phyloP scores from a whole-genome alignment of 1,284 basidiomycete species.

The Pascua guehoae region DNA sequence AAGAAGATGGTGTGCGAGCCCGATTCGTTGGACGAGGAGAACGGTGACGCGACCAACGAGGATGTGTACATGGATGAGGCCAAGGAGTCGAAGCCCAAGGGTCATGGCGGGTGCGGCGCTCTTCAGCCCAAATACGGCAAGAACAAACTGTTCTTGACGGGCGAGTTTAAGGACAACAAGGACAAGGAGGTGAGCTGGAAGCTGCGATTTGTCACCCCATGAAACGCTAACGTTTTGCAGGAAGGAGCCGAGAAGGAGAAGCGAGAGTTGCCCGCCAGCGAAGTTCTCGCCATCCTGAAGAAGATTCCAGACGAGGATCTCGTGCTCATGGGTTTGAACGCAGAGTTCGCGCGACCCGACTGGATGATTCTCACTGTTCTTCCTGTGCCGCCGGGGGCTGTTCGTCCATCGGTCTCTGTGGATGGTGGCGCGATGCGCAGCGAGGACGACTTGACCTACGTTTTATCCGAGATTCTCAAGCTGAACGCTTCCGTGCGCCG shows the following conservation, averaged over 20 bases:
- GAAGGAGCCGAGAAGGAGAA: constrained; percentile 88
- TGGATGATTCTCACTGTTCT: constrained; percentile 99
- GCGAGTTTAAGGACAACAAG: constrained; percentile 91
- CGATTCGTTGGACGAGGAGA: constrained; percentile 60
- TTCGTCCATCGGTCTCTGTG: constrained; percentile 93
- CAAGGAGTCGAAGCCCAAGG: constrained; percentile 39
- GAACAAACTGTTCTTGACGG: constrained; percentile 91
- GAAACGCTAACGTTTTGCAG: constrained; percentile 25
- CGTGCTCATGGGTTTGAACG: constrained; percentile 86
- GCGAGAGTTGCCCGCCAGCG: constrained; percentile 77
- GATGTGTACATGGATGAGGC: constrained; percentile 53
- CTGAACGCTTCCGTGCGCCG: constrained; percentile 86
- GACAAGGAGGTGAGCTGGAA: constrained; percentile 62
- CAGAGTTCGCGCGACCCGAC: constrained; percentile 93
- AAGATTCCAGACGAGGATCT: constrained; percentile 90
- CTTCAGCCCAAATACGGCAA: constrained; percentile 86
- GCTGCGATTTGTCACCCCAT: constrained; percentile 43
- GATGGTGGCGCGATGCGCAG: constrained; percentile 94
- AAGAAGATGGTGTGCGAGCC: constrained; percentile 78
- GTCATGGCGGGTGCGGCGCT: constrained; percentile 95
- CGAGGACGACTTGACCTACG: constrained; percentile 98
- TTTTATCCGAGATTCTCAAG: constrained; percentile 95
- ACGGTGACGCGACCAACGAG: constrained; percentile 73
- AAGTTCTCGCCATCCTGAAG: constrained; percentile 87
- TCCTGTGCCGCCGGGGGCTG: constrained; percentile 95